Evolutionary conservation across 345 rosid genomes (phyloP).

Genomic region (Geranium brycei): DNA sequence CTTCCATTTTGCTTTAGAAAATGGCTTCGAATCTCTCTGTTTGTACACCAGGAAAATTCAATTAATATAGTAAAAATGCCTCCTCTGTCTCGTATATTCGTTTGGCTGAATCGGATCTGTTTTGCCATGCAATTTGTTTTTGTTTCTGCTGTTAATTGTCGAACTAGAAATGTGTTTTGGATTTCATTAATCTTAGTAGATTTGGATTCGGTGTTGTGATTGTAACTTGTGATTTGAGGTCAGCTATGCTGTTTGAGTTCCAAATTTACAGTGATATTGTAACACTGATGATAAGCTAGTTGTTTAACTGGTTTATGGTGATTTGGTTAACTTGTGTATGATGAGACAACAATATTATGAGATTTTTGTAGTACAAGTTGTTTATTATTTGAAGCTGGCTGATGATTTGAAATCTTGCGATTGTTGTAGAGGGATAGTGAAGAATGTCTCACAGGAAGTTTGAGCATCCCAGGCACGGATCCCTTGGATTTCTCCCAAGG

Average conservation of each 20-base stretch:
- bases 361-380: too few relatives aligned
- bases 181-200: background rate
- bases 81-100: background rate
- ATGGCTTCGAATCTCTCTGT: background rate
- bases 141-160: background rate
- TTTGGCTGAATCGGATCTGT: background rate
- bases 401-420: background rate
- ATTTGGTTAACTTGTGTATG: too few relatives aligned
- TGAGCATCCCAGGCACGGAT: background rate
- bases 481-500: background rate
- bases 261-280: background rate
- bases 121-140: background rate
- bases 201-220: background rate
- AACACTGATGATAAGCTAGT: too few relatives aligned
- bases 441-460: background rate
- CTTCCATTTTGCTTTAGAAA: background rate
- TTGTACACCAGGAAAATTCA: background rate
- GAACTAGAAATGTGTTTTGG: background rate
- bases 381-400: too few relatives aligned
- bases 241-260: background rate
- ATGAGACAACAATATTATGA: too few relatives aligned
- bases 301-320: background rate
- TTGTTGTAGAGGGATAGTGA: background rate
- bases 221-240: background rate
- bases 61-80: background rate